phyloP scores from a whole-genome alignment of 2,329 filamentous ascomycete species.

The Colletotrichum incanum region DNA sequence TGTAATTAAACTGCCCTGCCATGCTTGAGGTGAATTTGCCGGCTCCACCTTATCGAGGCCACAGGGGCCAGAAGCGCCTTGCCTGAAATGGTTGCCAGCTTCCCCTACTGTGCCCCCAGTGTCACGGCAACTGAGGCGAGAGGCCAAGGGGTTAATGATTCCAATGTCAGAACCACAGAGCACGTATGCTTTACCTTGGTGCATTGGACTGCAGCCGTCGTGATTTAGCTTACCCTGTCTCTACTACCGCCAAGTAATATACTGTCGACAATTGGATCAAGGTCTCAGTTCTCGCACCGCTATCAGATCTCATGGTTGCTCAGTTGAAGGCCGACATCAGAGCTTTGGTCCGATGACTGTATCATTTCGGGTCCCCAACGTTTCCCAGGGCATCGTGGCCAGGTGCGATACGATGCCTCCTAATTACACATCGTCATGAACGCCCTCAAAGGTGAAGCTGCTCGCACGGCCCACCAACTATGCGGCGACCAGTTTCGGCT shows the following conservation, averaged over 20 bases:
- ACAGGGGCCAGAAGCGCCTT: not conserved
- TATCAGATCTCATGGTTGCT: not conserved
- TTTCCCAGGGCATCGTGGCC: not conserved
- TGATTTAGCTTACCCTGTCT: too few species aligned
- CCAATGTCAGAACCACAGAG: not conserved
- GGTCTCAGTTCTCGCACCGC: not conserved
- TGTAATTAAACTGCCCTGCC: not conserved
- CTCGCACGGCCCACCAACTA: not conserved
- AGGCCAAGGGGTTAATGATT: not conserved
- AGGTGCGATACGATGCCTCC: not conserved
- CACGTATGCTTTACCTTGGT: not conserved
- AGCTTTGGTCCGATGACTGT: too few species aligned
- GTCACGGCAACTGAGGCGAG: slow-evolving; percentile 13
- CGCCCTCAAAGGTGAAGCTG: not conserved
- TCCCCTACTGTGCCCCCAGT: not conserved
- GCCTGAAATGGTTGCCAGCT: slow-evolving; percentile 5
- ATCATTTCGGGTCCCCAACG: not conserved
- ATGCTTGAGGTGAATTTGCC: not conserved
- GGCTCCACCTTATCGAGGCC: not conserved
- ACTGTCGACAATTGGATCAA: too few species aligned
- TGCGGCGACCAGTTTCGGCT: not conserved
- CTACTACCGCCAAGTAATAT: too few species aligned
- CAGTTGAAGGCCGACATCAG: not conserved
- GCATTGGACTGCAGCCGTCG: too few species aligned
- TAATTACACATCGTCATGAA: not conserved